phyloP scores from a whole-genome alignment of 768 basidiomycete genomes.

The Boletus rex-veris region DNA sequence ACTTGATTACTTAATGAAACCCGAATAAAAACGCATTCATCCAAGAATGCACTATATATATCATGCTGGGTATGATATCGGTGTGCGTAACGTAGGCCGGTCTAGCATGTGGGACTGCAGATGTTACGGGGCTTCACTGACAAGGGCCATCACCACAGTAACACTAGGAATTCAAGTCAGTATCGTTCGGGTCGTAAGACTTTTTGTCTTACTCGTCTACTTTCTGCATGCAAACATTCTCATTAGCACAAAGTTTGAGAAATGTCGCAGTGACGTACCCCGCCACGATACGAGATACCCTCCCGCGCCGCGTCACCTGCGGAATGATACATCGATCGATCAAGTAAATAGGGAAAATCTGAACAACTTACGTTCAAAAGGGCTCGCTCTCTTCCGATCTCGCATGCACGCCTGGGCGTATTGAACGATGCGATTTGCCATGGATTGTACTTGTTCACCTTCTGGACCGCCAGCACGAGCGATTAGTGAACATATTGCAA shows the following conservation, averaged over 20 bases:
- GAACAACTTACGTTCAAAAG: conserved; percentile 62
- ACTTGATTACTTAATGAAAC: neutral
- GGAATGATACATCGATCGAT: conserved; percentile 4
- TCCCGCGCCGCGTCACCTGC: conserved; percentile 62
- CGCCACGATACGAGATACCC: conserved; percentile 64
- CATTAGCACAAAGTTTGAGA: conserved; percentile 6
- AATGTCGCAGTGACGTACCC: conserved; percentile 49
- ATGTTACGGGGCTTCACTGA: conserved; percentile 54
- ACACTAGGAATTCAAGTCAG: conserved; percentile 44
- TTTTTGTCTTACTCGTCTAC: conserved; percentile 62
- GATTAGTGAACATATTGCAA: conserved; percentile 65
- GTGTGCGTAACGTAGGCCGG: neutral
- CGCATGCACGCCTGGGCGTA: conserved; percentile 70
- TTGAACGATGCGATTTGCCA: conserved; percentile 70
- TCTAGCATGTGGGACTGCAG: neutral
- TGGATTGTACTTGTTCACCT: conserved; percentile 58
- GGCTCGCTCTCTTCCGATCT: conserved; percentile 59
- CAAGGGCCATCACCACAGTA: conserved; percentile 65
- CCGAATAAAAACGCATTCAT: no score
- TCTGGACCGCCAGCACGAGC: conserved; percentile 55
- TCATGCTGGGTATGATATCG: neutral
- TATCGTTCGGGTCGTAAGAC: neutral
- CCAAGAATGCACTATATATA: no score
- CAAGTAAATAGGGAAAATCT: neutral
- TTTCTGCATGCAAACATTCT: conserved; percentile 48